phyloP scores from a whole-genome alignment of 2,329 filamentous ascomycete species.

The Fusarium goolgardi region DNA sequence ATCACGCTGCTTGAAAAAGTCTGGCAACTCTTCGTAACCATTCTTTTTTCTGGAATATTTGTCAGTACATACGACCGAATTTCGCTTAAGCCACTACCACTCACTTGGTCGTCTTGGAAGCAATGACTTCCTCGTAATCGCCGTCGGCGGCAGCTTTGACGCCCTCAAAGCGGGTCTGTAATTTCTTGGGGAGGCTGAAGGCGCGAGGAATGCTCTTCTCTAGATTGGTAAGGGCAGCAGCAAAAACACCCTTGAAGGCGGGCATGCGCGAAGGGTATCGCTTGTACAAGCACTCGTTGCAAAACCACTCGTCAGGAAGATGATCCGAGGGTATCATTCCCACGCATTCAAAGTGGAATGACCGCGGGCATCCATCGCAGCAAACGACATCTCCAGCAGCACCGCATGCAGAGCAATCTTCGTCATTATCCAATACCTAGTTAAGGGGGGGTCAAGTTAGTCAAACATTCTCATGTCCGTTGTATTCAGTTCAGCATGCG shows the following conservation, averaged over 20 bases:
- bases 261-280: conserved; percentile 60
- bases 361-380: conserved; percentile 90
- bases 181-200: conserved; percentile 75
- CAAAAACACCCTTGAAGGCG: conserved; percentile 68
- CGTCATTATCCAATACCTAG: conserved; percentile 77
- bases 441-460: conserved; percentile 48
- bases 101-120: conserved; percentile 73
- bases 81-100: conserved; percentile 46
- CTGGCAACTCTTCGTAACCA: conserved; percentile 70
- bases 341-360: conserved; percentile 90
- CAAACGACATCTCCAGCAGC: conserved; percentile 88
- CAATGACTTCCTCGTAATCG: conserved; percentile 78
- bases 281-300: conserved; percentile 73
- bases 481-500: conserved; percentile 5
- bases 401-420: conserved; percentile 88
- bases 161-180: conserved; percentile 82
- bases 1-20: conserved; percentile 76
- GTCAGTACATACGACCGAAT: conserved; percentile 10
- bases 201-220: conserved; percentile 77
- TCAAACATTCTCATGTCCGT: conserved; percentile 34
- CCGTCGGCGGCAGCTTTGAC: conserved; percentile 81
- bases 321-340: conserved; percentile 79
- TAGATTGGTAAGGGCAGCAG: conserved; percentile 70
- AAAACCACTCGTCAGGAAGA: conserved; percentile 85
- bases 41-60: conserved; percentile 59